These are phyloP conservation scores for Nitzschia putrida DNA, from an alignment of 108 stramenopile species.

Conservation along the genomic window DNA sequence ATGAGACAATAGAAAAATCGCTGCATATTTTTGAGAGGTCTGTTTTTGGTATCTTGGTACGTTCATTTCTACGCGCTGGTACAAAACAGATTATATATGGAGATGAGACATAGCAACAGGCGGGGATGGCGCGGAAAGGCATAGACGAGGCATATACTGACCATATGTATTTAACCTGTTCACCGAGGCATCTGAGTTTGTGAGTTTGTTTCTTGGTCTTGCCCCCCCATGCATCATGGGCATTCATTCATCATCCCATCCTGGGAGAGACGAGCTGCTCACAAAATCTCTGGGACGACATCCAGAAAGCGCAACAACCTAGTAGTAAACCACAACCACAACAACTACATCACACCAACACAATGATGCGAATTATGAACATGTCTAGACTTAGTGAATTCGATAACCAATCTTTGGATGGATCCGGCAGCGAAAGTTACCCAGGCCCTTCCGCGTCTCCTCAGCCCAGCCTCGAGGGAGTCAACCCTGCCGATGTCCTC, in stretches of 20 bases:
- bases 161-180: too few relatives aligned
- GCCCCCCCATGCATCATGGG: not conserved
- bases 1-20: not conserved
- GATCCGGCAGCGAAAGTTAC: conserved; percentile 1
- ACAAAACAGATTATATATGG: conserved; percentile 1
- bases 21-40: not conserved
- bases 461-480: not conserved
- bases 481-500: conserved; percentile 23
- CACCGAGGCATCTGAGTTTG: too few relatives aligned
- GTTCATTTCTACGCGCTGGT: conserved; percentile 2
- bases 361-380: conserved; percentile 15
- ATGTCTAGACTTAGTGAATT: not conserved
- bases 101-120: too few relatives aligned
- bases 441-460: not conserved
- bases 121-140: too few relatives aligned
- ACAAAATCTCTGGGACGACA: not conserved
- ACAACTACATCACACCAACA: not conserved
- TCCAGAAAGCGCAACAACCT: not conserved
- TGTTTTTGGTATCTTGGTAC: not conserved
- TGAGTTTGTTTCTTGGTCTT: too few relatives aligned
- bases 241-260: not conserved
- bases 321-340: too few relatives aligned
- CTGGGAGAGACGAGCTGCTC: not conserved
- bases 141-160: too few relatives aligned
- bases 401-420: not conserved